Evolutionary conservation across 1,284 basidiomycete species (phyloP), one percentile per base, ranked within the genome.

Genomic region (Exobasidium cylindrosporum): DNA sequence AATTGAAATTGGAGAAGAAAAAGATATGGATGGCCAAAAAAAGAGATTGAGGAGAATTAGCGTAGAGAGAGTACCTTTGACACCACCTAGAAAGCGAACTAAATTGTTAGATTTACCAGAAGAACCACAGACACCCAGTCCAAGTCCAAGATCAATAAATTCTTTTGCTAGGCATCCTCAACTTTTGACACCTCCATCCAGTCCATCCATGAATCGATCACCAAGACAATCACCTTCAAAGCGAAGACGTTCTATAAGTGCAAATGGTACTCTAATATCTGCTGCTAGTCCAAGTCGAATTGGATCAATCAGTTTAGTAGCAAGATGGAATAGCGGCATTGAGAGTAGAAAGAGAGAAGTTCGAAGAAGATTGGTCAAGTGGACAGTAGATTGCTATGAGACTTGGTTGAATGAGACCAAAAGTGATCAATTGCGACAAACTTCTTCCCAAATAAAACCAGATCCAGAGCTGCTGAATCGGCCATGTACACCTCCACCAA

Each of bases 261-360:
- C 35, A 40, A 40, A 40, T 40, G 35, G 17, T 40, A 17, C 10
- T 17, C 7, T 7, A 7, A 14, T 7, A 23, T 7, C 14, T 7
- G 10, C 21, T 7, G 47, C 10, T 26, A 50, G 24, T 24, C 31
- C 54, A 5, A 10, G 21, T 21, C 53, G 53, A n/a, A 32, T 45
- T 35, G n/a, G 13, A 17, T 40, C 35, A 40, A 40, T 40, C 35
- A 17, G 35, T 10, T 17, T 40, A 40, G 35, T 40, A 17, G 76
- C 76, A 4, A 57, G 75, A 49, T 78, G 76, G 76, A 77, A 76
- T 63, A 73, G 70, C 29, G 76, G 76, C 1, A 30, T 75, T 28
- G 76, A 77, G 21, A 68, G 64, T 45, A 59, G 76, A 6, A 76
- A 75, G 44, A 60, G 65, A 2, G 73, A 75, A 40, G 66, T 78